Percentiles rank a stretch among this genome's conserved stretches.
Evolutionary conservation across 208 protist genomes (phyloP).

Genomic region (Balamuthia mandrillaris): DNA sequence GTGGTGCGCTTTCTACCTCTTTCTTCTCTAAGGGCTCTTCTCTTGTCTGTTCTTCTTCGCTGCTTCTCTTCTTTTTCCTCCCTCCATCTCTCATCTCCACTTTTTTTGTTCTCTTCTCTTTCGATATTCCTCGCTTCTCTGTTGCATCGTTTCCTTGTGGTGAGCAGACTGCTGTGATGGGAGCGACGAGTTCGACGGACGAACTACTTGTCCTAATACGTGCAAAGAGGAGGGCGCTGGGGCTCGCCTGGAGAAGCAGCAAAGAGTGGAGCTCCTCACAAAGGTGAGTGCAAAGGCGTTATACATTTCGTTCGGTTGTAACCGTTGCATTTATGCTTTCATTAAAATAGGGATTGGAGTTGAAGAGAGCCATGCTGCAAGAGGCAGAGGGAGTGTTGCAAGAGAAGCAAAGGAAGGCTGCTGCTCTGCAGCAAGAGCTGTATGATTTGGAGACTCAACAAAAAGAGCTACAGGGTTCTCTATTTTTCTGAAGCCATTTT

Average conservation of each 20-base stretch:
- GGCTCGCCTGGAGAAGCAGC: constrained; percentile 3
- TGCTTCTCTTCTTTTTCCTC: not conserved
- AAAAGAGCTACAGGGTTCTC: not conserved
- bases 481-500: not conserved
- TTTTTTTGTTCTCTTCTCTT: not conserved
- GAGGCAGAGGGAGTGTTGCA: not conserved
- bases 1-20: constrained; percentile 46
- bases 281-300: not conserved
- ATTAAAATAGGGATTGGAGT: not conserved
- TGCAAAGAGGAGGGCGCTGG: constrained; percentile 59
- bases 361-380: too few species aligned
- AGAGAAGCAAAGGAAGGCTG: not conserved
- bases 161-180: constrained; percentile 87
- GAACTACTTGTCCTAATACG: constrained; percentile 67
- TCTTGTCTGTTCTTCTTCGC: not conserved
- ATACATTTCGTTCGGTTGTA: not conserved
- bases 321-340: not conserved
- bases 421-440: not conserved
- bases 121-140: not conserved
- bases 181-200: constrained; percentile 76
- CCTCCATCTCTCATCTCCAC: not conserved
- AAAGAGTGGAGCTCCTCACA: constrained; percentile 29
- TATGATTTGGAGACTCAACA: not conserved
- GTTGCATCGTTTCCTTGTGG: not conserved
- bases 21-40: too few species aligned